Percentiles rank a stretch among this genome's conserved stretches.
Evolutionary conservation across 306 rosid species (phyloP).

Genomic region (Crataegus laevigata): DNA sequence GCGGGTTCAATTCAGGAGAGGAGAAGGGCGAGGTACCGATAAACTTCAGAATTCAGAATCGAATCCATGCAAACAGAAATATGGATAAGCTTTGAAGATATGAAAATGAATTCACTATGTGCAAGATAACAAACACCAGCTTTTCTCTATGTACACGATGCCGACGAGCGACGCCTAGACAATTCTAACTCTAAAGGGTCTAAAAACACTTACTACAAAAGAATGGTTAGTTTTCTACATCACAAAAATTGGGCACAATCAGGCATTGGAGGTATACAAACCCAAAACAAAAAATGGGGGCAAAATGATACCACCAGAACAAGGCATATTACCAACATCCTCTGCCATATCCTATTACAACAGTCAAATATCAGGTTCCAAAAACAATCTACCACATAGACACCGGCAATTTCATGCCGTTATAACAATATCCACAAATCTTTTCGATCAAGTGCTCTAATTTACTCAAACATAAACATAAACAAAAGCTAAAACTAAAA

Average conservation of each 20-base stretch:
- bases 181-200: conserved; percentile 15
- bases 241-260: conserved; percentile 35
- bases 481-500: conserved; percentile 48
- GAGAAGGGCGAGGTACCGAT: no score
- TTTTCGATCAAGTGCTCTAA: conserved; percentile 48
- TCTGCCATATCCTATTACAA: conserved; percentile 71
- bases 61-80: not conserved
- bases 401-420: conserved; percentile 55
- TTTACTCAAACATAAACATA: conserved; percentile 38
- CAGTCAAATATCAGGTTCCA: conserved; percentile 43
- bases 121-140: conserved; percentile 29
- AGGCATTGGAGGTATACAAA: conserved; percentile 29
- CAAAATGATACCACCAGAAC: conserved; percentile 45
- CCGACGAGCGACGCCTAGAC: not conserved
- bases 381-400: conserved; percentile 56
- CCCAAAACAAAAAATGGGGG: conserved; percentile 12
- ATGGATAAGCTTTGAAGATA: not conserved
- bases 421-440: conserved; percentile 55
- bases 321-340: conserved; percentile 55
- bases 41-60: not conserved
- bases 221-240: conserved; percentile 59
- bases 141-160: not conserved
- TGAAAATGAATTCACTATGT: conserved; percentile 9
- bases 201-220: conserved; percentile 25
- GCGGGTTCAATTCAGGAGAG: no score